A percentile compares a stretch with the other conserved stretches of the same genome.
Conservation (phyloP, 225 moss, liverwort and hornwort species). For the Physcomitrellopsis africana region DNA sequence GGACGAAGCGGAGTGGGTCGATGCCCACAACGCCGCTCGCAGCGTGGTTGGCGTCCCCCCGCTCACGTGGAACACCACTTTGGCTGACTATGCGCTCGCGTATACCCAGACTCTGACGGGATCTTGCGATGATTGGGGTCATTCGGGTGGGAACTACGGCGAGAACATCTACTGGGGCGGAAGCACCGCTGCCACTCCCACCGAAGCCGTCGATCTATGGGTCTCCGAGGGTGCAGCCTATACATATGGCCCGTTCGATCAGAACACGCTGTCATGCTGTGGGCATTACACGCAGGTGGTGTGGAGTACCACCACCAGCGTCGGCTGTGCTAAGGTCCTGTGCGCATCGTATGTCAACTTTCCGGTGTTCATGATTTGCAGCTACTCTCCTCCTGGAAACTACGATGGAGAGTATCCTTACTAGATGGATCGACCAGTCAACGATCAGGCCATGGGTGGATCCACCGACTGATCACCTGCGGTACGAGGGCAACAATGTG, state of each 20-base stretch:
- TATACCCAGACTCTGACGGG: background rate
- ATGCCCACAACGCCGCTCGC: slow-evolving; percentile 3
- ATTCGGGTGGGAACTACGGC: background rate
- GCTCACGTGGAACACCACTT: background rate
- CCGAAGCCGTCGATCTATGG: background rate
- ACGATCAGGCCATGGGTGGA: too few relatives aligned
- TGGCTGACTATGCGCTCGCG: background rate
- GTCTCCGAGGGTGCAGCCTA: background rate
- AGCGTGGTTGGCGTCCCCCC: background rate
- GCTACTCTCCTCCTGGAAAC: too few relatives aligned
- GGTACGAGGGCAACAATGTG: too few relatives aligned
- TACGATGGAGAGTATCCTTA: too few relatives aligned
- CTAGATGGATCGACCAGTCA: too few relatives aligned
- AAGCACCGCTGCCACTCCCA: background rate
- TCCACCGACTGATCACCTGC: too few relatives aligned
- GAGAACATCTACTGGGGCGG: background rate
- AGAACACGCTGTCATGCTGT: background rate
- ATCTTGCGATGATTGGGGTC: background rate
- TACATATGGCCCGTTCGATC: background rate
- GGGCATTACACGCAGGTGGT: slow-evolving; percentile 4
- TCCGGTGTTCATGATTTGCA: too few relatives aligned
- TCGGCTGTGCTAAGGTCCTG: background rate
- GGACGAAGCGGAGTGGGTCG: background rate
- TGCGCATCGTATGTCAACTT: background rate
- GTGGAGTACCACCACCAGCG: background rate